A percentile compares a stretch with the other conserved stretches of the same genome.
Conservation (phyloP, 768 basidiomycete species). For the Amanita phalloides region DNA sequence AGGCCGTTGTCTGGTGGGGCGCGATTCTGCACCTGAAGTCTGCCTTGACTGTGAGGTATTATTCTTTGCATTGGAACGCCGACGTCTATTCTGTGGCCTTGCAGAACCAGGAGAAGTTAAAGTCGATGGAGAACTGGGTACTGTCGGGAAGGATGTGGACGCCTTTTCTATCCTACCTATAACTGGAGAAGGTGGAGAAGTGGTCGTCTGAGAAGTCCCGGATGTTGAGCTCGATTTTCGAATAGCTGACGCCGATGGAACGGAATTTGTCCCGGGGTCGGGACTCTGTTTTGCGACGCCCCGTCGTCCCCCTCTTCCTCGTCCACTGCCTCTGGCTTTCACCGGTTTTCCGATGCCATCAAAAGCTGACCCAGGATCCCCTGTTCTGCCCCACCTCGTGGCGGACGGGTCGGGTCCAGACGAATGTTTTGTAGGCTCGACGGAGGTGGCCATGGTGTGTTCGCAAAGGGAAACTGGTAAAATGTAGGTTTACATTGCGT, state of each 20-base stretch:
- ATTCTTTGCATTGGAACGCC: conserved; percentile 34
- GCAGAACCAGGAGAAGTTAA: conserved; percentile 16
- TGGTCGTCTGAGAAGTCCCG: conserved; percentile 10
- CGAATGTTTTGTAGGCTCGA: conserved; percentile 17
- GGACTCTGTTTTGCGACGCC: conserved; percentile 17
- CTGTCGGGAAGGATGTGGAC: conserved; percentile 12
- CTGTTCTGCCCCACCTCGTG: conserved; percentile 34
- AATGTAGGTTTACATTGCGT: background rate
- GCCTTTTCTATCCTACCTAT: conserved; percentile 14
- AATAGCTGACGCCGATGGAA: background rate
- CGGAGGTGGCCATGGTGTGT: conserved; percentile 31
- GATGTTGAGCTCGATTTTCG: background rate
- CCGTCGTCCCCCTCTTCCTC: conserved; percentile 22
- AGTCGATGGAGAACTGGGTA: conserved; percentile 18
- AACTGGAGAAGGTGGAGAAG: conserved; percentile 4
- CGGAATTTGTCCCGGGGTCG: background rate
- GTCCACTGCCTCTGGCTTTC: conserved; percentile 25
- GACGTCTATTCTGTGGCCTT: conserved; percentile 34
- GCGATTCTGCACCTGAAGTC: background rate
- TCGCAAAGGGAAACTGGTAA: background rate
- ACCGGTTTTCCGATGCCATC: conserved; percentile 28
- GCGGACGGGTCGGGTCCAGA: conserved; percentile 16
- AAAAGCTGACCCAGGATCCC: conserved; percentile 38
- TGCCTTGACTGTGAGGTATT: background rate
- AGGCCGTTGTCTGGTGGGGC: conserved; percentile 10